These are phyloP conservation scores for Metschnikowia shivogae DNA, from an alignment of 805 yeast genomes.

Conservation along the genomic window DNA sequence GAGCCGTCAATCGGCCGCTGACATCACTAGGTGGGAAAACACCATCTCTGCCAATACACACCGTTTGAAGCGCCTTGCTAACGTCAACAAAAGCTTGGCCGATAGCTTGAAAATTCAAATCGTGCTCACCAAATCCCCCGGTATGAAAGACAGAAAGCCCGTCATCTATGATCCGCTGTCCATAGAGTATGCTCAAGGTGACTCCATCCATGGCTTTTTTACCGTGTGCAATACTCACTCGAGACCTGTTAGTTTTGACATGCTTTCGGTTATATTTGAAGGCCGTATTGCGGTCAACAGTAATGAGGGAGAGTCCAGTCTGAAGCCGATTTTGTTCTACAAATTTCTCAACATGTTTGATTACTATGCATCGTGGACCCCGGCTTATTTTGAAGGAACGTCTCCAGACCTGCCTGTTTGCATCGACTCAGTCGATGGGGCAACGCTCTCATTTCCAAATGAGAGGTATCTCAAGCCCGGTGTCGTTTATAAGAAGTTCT, in stretches of 20 bases:
- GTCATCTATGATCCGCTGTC: constrained; percentile 20
- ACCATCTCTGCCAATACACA: constrained; percentile 29
- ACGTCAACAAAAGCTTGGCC: constrained; percentile 14
- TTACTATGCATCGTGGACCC: constrained; percentile 30
- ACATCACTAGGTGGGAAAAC: constrained; percentile 26
- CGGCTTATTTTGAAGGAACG: constrained; percentile 17
- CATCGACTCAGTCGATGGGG: constrained; percentile 32
- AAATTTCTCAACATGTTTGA: constrained; percentile 32
- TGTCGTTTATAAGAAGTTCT: constrained; percentile 31
- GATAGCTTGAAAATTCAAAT: constrained; percentile 21
- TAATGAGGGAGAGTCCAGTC: constrained; percentile 13
- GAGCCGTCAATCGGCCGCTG: background rate
- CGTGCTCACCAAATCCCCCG: constrained; percentile 17
- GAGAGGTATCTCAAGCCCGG: constrained; percentile 24
- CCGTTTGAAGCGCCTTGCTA: constrained; percentile 20
- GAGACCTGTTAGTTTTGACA: constrained; percentile 22
- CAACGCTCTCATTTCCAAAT: constrained; percentile 22
- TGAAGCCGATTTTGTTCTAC: constrained; percentile 22
- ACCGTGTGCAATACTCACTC: constrained; percentile 18
- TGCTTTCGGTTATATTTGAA: constrained; percentile 28
- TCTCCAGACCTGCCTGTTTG: constrained; percentile 2
- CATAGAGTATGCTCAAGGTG: constrained; percentile 26
- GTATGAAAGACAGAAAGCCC: constrained; percentile 17
- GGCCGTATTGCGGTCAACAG: constrained; percentile 25
- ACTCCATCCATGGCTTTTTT: constrained; percentile 24